Conservation (phyloP, 352 stramenopile genomes). For the Globisporangium orthogonon region DNA sequence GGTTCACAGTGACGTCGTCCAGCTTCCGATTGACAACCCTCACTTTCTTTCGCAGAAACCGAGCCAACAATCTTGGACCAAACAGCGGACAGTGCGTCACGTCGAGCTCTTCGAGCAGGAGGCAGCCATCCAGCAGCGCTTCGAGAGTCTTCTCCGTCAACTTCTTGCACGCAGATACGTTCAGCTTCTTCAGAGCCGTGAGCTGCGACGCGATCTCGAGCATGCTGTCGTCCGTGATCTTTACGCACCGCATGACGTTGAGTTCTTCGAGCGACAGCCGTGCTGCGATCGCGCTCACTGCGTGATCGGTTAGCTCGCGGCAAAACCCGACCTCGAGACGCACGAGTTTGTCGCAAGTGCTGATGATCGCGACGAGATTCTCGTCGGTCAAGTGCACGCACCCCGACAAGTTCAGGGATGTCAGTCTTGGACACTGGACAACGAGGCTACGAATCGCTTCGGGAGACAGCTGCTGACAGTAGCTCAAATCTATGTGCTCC, state of each 20-base stretch:
- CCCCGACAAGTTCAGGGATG: slow-evolving; percentile 78
- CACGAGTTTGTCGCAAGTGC: slow-evolving; percentile 60
- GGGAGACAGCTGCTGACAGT: slow-evolving; percentile 66
- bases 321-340: slow-evolving; percentile 75
- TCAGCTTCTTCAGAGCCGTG: slow-evolving; percentile 50
- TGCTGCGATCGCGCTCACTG: slow-evolving; percentile 60
- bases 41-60: slow-evolving; percentile 53
- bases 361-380: slow-evolving; percentile 65
- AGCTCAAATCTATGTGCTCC: slow-evolving; percentile 66
- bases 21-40: slow-evolving; percentile 40
- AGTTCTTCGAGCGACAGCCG: slow-evolving; percentile 77
- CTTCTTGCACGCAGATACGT: too few species aligned
- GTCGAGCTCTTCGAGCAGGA: slow-evolving; percentile 63
- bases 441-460: slow-evolving; percentile 48
- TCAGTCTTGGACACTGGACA: slow-evolving; percentile 44
- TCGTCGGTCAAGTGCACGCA: slow-evolving; percentile 68
- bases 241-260: slow-evolving; percentile 57
- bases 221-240: slow-evolving; percentile 84
- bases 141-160: too few species aligned
- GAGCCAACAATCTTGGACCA: slow-evolving; percentile 35
- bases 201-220: slow-evolving; percentile 71
- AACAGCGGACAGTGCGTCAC: slow-evolving; percentile 77
- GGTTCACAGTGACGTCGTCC: slow-evolving; percentile 24
- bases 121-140: slow-evolving; percentile 45
- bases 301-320: slow-evolving; percentile 72